Evolutionary conservation across 257 asterid genomes (phyloP), one percentile per base, ranked within the genome.

Genomic region (Prunella vulgaris): DNA sequence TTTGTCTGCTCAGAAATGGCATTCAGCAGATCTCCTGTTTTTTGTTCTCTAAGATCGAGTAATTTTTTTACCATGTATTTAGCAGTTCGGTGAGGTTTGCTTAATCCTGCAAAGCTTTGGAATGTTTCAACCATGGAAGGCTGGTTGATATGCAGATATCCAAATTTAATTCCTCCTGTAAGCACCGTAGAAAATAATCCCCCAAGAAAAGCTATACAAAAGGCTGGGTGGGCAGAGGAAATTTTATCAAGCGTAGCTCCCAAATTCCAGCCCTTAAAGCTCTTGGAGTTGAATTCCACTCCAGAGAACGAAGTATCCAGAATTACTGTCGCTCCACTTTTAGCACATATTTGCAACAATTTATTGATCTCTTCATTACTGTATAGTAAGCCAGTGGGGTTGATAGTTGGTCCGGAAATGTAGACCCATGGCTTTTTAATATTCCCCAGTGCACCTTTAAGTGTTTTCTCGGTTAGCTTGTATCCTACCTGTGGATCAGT

Each of bases 241-340:
- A 94, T 78, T 72, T 80, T 81, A 56, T 84, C 88, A 53, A 87
- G 68, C 15, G 84, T 85, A 46, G 84, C 71, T 76, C 84, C 87
- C 84, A 94, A 65, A 61, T 85, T 86, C 99, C 99, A 94, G 70
- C 84, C 85, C 66, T 74, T 73, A 48, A 76, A 75, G 54, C 84
- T 86, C 78, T 77, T 80, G 15, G 85, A 71, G 76, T 79, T 81
- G 61, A 86, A 84, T 68, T 83, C 88, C 76, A 87, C 80, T n/a
- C 96, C 95, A 9, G 99, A 94, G 75, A 86, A 94, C 61, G 99
- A 91, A 70, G 97, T 91, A 64, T 94, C 99, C 44, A 94, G 35
- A 32, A 94, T 82, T 49, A 94, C 93, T 74, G 82, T 79, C 20
- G 99, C 96, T 33, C 89, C 97, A 53, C 74, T 78, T 75, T 87